A percentile compares a stretch with the other conserved stretches of the same genome.
phyloP scores from a whole-genome alignment of 257 asterid genomes.

The Pogostemon cablin region DNA sequence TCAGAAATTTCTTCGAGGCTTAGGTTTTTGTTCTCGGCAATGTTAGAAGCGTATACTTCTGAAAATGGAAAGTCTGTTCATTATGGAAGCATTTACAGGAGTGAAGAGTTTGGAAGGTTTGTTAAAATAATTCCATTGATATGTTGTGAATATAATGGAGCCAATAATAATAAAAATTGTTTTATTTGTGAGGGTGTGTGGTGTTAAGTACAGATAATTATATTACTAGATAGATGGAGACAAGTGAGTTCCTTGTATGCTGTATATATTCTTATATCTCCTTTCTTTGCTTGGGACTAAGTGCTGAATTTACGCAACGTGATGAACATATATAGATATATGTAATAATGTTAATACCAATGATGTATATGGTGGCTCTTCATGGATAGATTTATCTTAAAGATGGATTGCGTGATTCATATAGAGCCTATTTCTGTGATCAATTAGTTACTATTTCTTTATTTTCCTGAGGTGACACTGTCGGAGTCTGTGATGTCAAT shows the following conservation, averaged over 20 bases:
- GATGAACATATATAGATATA: not conserved
- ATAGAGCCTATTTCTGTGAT: not conserved
- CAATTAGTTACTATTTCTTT: too few relatives aligned
- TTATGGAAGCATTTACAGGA: conserved; percentile 82
- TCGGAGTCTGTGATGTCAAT: not conserved
- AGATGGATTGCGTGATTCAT: not conserved
- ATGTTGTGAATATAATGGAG: not conserved
- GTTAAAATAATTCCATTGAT: conserved; percentile 7
- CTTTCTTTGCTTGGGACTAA: not conserved
- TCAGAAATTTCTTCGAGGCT: conserved; percentile 77
- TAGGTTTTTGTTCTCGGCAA: conserved; percentile 61
- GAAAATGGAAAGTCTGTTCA: conserved; percentile 77
- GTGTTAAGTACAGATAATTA: not conserved
- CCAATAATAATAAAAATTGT: not conserved
- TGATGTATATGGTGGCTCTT: not conserved
- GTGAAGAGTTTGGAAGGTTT: conserved; percentile 95
- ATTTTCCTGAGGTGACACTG: too few relatives aligned
- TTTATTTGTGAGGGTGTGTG: not conserved
- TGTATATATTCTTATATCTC: not conserved
- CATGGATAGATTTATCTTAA: not conserved
- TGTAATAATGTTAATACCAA: not conserved
- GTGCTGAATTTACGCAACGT: not conserved
- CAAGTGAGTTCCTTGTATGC: not conserved
- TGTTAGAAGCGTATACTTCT: conserved; percentile 82
- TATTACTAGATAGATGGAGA: not conserved